phyloP scores from a whole-genome alignment of 768 basidiomycete genomes.

The Rhodotorula paludigena region DNA sequence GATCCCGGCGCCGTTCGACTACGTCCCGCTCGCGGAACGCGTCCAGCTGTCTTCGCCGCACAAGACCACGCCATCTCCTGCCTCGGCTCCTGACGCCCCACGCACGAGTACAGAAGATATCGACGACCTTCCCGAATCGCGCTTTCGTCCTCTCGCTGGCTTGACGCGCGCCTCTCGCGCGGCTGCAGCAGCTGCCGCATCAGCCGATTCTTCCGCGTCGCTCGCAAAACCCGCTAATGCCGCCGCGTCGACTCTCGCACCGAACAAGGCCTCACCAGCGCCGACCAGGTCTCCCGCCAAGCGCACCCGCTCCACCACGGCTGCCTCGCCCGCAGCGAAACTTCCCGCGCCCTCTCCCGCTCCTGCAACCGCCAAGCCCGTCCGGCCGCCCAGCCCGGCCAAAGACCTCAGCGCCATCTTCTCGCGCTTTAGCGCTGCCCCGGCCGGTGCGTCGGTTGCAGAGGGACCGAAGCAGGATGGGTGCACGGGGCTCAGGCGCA shows the following conservation, averaged over 20 bases:
- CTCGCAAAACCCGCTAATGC: background rate
- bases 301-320: background rate
- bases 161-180: no score
- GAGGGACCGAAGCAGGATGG: no score
- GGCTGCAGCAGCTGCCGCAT: background rate
- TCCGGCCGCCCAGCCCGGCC: background rate
- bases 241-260: no score
- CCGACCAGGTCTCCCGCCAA: no score
- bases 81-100: no score
- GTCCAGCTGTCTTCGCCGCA: background rate
- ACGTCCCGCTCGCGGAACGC: slow-evolving; percentile 7
- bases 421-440: slow-evolving; percentile 15
- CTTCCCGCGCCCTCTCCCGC: no score
- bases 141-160: no score
- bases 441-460: background rate
- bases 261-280: no score
- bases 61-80: background rate
- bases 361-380: background rate
- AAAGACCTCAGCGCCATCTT: slow-evolving; percentile 27
- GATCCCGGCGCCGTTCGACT: background rate
- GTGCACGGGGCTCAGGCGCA: no score
- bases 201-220: background rate
- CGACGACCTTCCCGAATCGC: no score
- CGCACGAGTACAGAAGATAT: no score
- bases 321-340: background rate